Percentiles rank a stretch among this genome's conserved stretches.
These are phyloP conservation scores for Monilinia laxa DNA, from an alignment of 2,329 filamentous ascomycete species.

Conservation along the genomic window DNA sequence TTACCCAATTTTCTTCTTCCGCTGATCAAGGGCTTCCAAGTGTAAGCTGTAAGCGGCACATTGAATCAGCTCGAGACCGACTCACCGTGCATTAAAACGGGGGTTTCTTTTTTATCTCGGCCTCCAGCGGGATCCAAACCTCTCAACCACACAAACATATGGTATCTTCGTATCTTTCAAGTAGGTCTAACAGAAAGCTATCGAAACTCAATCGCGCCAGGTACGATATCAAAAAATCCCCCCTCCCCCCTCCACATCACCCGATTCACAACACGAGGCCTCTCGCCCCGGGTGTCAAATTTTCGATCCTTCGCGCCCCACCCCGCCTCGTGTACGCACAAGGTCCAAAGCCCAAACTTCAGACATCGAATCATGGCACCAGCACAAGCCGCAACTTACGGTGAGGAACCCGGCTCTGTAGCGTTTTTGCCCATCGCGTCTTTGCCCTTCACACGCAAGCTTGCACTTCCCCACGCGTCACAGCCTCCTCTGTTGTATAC, in stretches of 20 bases:
- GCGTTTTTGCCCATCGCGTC: no score
- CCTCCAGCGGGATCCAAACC: no score
- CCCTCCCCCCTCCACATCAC: no score
- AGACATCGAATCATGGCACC: neutral
- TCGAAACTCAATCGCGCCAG: neutral
- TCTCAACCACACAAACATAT: neutral
- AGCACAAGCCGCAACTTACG: neutral
- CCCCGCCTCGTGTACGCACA: neutral
- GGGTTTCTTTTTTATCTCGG: no score
- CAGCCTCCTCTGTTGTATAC: neutral
- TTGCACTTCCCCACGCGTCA: neutral
- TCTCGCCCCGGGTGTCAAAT: neutral
- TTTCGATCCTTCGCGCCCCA: neutral
- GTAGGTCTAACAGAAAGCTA: no score
- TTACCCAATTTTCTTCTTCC: neutral
- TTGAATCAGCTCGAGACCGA: neutral
- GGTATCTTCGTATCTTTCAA: neutral
- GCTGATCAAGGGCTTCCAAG: neutral
- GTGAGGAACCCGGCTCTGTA: no score
- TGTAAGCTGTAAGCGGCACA: neutral
- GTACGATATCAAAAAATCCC: neutral
- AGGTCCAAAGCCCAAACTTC: neutral
- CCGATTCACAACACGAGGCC: neutral
- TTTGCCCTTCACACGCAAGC: neutral
- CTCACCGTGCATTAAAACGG: neutral